These are phyloP conservation scores for Amborella trichopoda DNA, from an alignment of 164 flowering plant species.

Conservation along the genomic window DNA sequence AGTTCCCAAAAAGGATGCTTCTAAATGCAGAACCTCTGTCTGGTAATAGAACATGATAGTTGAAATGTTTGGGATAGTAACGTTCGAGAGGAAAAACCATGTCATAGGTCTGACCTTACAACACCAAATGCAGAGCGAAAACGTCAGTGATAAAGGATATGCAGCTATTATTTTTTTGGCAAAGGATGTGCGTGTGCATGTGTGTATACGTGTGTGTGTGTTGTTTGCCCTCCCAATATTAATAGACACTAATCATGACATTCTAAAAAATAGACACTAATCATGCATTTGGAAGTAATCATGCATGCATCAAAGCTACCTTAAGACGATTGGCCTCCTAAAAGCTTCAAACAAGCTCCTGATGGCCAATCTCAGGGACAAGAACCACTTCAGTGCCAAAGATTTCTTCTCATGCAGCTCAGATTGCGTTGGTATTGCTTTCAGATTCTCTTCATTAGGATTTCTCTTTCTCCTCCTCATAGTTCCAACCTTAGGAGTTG, in stretches of 20 bases:
- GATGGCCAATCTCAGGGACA: conserved; percentile 51
- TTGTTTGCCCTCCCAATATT: too few relatives aligned
- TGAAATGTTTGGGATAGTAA: conserved; percentile 71
- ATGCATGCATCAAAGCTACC: too few relatives aligned
- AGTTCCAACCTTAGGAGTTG: conserved; percentile 16
- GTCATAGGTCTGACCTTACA: conserved; percentile 90
- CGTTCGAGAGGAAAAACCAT: conserved; percentile 83
- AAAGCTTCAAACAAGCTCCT: conserved; percentile 56
- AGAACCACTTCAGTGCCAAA: conserved; percentile 28
- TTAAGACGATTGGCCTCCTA: conserved; percentile 62
- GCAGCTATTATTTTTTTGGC: too few relatives aligned
- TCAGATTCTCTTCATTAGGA: conserved; percentile 26
- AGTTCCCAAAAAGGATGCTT: conserved; percentile 80
- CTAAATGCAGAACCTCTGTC: conserved; percentile 72
- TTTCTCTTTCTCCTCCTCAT: conserved; percentile 42
- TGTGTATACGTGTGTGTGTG: too few relatives aligned
- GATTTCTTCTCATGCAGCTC: conserved; percentile 18
- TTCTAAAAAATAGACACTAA: too few relatives aligned
- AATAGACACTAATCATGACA: too few relatives aligned
- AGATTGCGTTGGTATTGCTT: conserved; percentile 10
- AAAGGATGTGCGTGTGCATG: too few relatives aligned
- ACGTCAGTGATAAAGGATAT: background rate
- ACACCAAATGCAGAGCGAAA: too few relatives aligned
- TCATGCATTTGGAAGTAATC: too few relatives aligned
- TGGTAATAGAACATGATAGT: conserved; percentile 90